Percentiles rank a stretch among this genome's conserved stretches.
phyloP scores from a whole-genome alignment of 2,329 filamentous ascomycete species.

The Xylariaceae sp. region DNA sequence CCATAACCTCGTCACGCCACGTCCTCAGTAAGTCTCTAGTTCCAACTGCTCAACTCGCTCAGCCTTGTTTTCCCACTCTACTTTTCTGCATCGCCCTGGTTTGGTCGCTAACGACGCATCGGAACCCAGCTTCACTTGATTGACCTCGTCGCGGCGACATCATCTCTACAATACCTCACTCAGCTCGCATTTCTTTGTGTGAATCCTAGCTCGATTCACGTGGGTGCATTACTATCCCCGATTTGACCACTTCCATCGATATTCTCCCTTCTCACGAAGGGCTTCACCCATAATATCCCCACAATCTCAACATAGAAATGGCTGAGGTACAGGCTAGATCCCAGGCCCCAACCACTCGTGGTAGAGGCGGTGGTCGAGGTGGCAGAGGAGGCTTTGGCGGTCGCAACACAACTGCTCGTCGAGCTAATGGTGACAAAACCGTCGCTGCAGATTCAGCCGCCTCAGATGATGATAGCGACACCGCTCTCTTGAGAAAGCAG shows the following conservation, averaged over 20 bases:
- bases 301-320: constrained; percentile 66
- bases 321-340: constrained; percentile 91
- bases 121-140: constrained; percentile 3
- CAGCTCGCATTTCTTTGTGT: constrained; percentile 18
- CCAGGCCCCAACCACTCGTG: constrained; percentile 72
- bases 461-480: constrained; percentile 82
- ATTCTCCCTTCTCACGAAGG: constrained; percentile 40
- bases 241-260: constrained; percentile 33
- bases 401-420: constrained; percentile 58
- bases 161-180: constrained; percentile 2
- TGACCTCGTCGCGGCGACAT: constrained; percentile 9
- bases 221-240: constrained; percentile 36
- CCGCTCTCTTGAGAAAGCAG: constrained; percentile 90
- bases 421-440: constrained; percentile 77
- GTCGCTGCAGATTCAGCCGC: constrained; percentile 62
- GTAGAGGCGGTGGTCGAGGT: constrained; percentile 88
- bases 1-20: constrained; percentile 32
- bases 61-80: constrained; percentile 1
- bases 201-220: constrained; percentile 22
- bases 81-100: constrained; percentile 1
- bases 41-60: constrained; percentile 4
- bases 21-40: constrained; percentile 28
- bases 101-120: constrained; percentile 9
- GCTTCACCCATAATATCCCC: constrained; percentile 36
- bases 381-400: constrained; percentile 77